Evolutionary conservation across 345 rosid genomes (phyloP).

Genomic region (Brassica napus): Da-Ae NC_063448.1:703501-704000

Average conservation of each 20-base stretch:
- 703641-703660: conserved; percentile 48
- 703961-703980: background rate
- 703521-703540: conserved; percentile 88
- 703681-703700: conserved; percentile 71
- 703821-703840: conserved; percentile 3
- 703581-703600: background rate
- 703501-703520: conserved; percentile 50
- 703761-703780: conserved; percentile 1
- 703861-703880: conserved; percentile 45
- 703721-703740: conserved; percentile 89
- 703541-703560: conserved; percentile 96
- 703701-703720: conserved; percentile 80
- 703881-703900: conserved; percentile 40
- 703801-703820: background rate
- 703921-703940: conserved; percentile 46
- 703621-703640: background rate
- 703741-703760: conserved; percentile 66
- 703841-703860: conserved; percentile 46
- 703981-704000: background rate
- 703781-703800: background rate
- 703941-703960: background rate
- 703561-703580: conserved; percentile 67
- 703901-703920: conserved; percentile 43
- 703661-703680: conserved; percentile 97
- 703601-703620: background rate